Conservation (phyloP, 129 eudicot genomes). For the Chrysanthemum seticuspe region DNA sequence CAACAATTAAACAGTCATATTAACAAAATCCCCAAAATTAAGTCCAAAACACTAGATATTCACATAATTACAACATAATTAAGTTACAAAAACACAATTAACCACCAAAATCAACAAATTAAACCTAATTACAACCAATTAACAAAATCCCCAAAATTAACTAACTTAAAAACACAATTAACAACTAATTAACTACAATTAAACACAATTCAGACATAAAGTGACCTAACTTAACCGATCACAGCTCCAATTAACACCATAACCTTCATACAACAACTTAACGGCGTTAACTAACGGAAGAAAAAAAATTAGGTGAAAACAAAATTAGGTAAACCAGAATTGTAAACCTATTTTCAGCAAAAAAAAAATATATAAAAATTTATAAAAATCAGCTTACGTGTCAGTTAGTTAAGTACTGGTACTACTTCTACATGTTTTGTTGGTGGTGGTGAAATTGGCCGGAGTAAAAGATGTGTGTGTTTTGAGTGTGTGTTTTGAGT, state of each 20-base stretch:
- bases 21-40: too few relatives aligned
- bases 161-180: too few relatives aligned
- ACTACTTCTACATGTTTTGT: not conserved
- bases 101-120: not conserved
- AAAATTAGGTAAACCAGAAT: conserved; percentile 38
- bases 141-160: too few relatives aligned
- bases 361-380: not conserved
- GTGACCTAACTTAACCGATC: conserved; percentile 8
- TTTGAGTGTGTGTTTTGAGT: conserved; percentile 21
- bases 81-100: not conserved
- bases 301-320: conserved; percentile 3
- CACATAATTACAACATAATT: too few relatives aligned
- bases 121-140: too few relatives aligned
- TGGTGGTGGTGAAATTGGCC: conserved; percentile 18
- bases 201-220: not conserved
- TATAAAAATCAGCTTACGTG: not conserved
- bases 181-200: not conserved
- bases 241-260: conserved; percentile 7
- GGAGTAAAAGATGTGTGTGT: conserved; percentile 25
- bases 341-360: conserved; percentile 27
- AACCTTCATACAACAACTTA: conserved; percentile 1
- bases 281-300: not conserved
- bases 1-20: not conserved
- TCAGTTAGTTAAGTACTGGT: not conserved
- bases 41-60: too few relatives aligned